Percentiles rank a stretch among this genome's conserved stretches.
Evolutionary conservation across 495 filamentous ascomycete species (phyloP).

Genomic region (Penicillium lividum): DNA sequence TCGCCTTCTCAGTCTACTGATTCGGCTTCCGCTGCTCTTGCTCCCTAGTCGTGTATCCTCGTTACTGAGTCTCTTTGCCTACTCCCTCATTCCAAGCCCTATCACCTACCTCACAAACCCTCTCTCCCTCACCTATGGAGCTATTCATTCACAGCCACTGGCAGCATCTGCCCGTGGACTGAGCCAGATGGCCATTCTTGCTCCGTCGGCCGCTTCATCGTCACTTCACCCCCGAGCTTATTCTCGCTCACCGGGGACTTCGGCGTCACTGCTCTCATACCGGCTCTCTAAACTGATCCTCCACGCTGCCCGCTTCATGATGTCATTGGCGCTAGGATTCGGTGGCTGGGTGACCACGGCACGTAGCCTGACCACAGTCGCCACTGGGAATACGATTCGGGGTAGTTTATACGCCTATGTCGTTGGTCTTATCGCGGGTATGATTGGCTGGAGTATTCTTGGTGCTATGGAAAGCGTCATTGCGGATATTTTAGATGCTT

Average conservation of each 20-base stretch:
- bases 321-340: conserved; percentile 85
- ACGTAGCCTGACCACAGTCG: conserved; percentile 61
- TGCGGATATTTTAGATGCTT: conserved; percentile 87
- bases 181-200: conserved; percentile 73
- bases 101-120: conserved; percentile 86
- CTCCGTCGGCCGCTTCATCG: conserved; percentile 58
- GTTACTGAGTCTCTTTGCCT: conserved; percentile 62
- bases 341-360: conserved; percentile 98
- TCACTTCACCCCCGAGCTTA: conserved; percentile 47
- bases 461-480: conserved; percentile 95
- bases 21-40: conserved; percentile 83
- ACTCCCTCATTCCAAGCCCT: conserved; percentile 79
- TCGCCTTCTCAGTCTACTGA: conserved; percentile 72
- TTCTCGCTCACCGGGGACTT: conserved; percentile 39
- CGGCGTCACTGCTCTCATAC: conserved; percentile 65
- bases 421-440: conserved; percentile 84
- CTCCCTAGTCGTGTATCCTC: conserved; percentile 73
- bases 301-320: conserved; percentile 84
- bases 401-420: conserved; percentile 97
- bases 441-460: conserved; percentile 92
- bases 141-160: conserved; percentile 88
- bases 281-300: conserved; percentile 88
- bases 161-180: conserved; percentile 72
- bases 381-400: conserved; percentile 53
- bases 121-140: conserved; percentile 85